Conservation (phyloP, 2,329 filamentous ascomycete genomes). For the Myriosclerotinia duriaeana region DNA sequence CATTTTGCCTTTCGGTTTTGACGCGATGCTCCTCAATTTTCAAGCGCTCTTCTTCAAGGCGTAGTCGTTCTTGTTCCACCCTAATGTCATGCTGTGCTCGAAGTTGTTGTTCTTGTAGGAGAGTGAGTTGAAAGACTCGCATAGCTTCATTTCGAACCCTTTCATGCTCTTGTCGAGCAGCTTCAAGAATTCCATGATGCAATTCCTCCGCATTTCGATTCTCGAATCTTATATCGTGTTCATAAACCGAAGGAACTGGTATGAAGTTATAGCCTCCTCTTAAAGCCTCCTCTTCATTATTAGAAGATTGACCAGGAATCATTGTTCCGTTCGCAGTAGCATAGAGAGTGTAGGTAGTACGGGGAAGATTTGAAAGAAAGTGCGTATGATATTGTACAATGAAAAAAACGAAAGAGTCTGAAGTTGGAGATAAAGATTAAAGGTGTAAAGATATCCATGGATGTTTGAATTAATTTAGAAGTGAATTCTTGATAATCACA, state of each 20-base stretch:
- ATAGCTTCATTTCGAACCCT: conserved; percentile 56
- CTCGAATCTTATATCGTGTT: conserved; percentile 25
- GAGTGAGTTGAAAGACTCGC: conserved; percentile 50
- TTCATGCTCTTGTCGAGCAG: conserved; percentile 65
- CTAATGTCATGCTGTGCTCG: conserved; percentile 22
- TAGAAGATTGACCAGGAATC: conserved; percentile 17
- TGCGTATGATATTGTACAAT: background rate
- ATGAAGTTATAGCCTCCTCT: conserved; percentile 19
- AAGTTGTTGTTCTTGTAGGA: conserved; percentile 46
- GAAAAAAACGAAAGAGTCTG: background rate
- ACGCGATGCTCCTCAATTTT: conserved; percentile 34
- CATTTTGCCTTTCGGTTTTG: conserved; percentile 45
- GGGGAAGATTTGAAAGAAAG: too few relatives aligned
- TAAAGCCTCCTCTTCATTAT: conserved; percentile 11
- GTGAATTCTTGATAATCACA: conserved; percentile 14
- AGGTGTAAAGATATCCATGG: background rate
- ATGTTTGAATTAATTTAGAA: background rate
- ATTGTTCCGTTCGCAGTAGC: conserved; percentile 4
- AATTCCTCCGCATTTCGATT: conserved; percentile 32
- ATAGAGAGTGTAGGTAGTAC: background rate
- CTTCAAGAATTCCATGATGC: conserved; percentile 57
- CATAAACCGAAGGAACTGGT: conserved; percentile 16
- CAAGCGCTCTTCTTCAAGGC: background rate
- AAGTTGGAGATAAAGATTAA: background rate
- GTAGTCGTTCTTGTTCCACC: conserved; percentile 10